phyloP scores from a whole-genome alignment of 805 yeast species.

The Debaryomyces hansenii region DNA sequence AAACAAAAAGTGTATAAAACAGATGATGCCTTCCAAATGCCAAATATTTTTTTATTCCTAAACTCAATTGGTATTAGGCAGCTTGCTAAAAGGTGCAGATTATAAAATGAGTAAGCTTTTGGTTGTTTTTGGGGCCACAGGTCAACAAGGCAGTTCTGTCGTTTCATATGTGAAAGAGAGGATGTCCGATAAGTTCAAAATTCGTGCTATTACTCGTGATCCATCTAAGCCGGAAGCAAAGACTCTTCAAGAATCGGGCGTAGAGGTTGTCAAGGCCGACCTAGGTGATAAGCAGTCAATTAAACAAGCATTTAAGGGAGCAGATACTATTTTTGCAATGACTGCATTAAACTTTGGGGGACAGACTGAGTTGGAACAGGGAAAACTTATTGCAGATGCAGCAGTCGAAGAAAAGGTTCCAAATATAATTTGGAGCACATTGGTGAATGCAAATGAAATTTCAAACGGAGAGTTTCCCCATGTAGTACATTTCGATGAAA shows the following conservation, averaged over 20 bases:
- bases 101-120: slow-evolving; percentile 6
- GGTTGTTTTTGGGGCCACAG: slow-evolving; percentile 11
- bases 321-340: slow-evolving; percentile 6
- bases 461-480: slow-evolving; percentile 1
- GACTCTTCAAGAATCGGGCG: slow-evolving; percentile 8
- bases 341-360: background rate
- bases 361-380: slow-evolving; percentile 12
- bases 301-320: slow-evolving; percentile 4
- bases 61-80: too few relatives aligned
- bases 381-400: slow-evolving; percentile 6
- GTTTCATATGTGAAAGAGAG: slow-evolving; percentile 21
- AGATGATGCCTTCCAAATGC: too few relatives aligned
- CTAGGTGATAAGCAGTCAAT: background rate
- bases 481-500: slow-evolving; percentile 1
- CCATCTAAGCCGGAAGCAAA: slow-evolving; percentile 1
- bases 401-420: slow-evolving; percentile 2
- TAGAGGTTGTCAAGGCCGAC: slow-evolving; percentile 13
- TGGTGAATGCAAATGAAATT: background rate
- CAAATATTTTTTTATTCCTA: too few relatives aligned
- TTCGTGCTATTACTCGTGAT: slow-evolving; percentile 13
- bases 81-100: background rate
- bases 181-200: slow-evolving; percentile 30
- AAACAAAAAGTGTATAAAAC: too few relatives aligned
- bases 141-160: slow-evolving; percentile 30
- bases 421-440: slow-evolving; percentile 6